Percentiles rank a stretch among this genome's conserved stretches.
Evolutionary conservation across 2,329 filamentous ascomycete genomes (phyloP).

Genomic region (Colletotrichum truncatum): DNA sequence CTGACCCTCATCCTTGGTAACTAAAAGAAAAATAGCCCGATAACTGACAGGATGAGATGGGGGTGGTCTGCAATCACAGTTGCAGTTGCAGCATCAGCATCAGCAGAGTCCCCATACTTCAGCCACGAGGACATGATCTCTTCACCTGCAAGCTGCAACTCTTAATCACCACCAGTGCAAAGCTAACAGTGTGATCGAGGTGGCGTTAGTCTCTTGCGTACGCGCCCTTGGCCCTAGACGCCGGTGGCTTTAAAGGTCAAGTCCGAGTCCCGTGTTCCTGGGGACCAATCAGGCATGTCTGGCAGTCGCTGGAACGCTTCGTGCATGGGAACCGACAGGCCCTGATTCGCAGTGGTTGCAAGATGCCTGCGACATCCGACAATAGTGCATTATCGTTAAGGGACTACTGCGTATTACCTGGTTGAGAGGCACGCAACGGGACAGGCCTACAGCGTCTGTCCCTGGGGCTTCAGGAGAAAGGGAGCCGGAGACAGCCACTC

Average conservation of each 20-base stretch:
- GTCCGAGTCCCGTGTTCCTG: conserved; percentile 24
- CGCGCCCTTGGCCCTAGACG: conserved; percentile 48
- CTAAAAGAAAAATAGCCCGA: neutral
- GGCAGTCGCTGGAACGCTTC: conserved; percentile 49
- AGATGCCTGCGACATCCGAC: conserved; percentile 32
- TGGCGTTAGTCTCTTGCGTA: conserved; percentile 37
- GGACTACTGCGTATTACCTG: conserved; percentile 10
- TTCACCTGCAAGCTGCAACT: conserved; percentile 16
- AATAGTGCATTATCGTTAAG: conserved; percentile 27
- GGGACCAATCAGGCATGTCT: conserved; percentile 47
- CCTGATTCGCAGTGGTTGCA: conserved; percentile 47
- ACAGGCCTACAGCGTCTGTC: conserved; percentile 12
- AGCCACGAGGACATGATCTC: conserved; percentile 19
- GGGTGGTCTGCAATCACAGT: conserved; percentile 5
- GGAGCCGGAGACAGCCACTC: conserved; percentile 11
- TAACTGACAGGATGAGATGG: conserved; percentile 15
- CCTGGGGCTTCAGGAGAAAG: conserved; percentile 15
- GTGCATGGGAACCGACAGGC: conserved; percentile 48
- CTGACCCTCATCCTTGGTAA: conserved; percentile 2
- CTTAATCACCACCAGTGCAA: conserved; percentile 1
- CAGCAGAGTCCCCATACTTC: neutral
- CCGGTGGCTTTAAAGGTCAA: conserved; percentile 22
- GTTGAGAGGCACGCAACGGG: conserved; percentile 2
- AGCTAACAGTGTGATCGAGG: conserved; percentile 19
- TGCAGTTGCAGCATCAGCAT: neutral